These are phyloP conservation scores for Hortaea sp. DNA, from an alignment of 2,329 filamentous ascomycete species.

Conservation along the genomic window DNA sequence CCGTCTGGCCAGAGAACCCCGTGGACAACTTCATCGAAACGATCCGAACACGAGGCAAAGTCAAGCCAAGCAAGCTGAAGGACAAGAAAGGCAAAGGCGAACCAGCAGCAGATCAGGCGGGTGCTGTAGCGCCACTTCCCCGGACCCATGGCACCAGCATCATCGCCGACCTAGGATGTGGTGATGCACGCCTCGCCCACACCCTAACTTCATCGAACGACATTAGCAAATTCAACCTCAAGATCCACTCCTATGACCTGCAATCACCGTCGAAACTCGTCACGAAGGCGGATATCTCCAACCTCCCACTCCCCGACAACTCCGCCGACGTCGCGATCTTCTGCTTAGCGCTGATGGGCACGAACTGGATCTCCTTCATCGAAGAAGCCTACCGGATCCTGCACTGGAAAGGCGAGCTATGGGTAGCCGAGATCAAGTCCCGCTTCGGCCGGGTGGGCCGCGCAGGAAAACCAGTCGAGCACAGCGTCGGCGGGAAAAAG, in stretches of 20 bases:
- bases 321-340: slow-evolving; percentile 83
- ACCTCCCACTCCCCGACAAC: slow-evolving; percentile 64
- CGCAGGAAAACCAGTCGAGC: slow-evolving; percentile 44
- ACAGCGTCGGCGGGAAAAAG: slow-evolving; percentile 59
- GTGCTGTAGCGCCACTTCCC: slow-evolving; percentile 45
- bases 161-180: slow-evolving; percentile 87
- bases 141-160: slow-evolving; percentile 62
- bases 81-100: slow-evolving; percentile 32
- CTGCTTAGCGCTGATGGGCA: slow-evolving; percentile 96
- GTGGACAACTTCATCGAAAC: slow-evolving; percentile 75
- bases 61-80: slow-evolving; percentile 26
- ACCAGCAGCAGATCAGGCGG: slow-evolving; percentile 10
- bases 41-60: slow-evolving; percentile 57
- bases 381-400: slow-evolving; percentile 91
- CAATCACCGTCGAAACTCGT: slow-evolving; percentile 67
- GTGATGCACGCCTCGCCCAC: slow-evolving; percentile 72
- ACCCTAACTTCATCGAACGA: slow-evolving; percentile 48
- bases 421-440: slow-evolving; percentile 94
- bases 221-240: slow-evolving; percentile 57
- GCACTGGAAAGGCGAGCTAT: slow-evolving; percentile 89
- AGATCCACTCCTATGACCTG: slow-evolving; percentile 77
- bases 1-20: slow-evolving; percentile 93
- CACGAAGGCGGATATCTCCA: slow-evolving; percentile 79
- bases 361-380: slow-evolving; percentile 94
- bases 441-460: slow-evolving; percentile 60